Evolutionary conservation across 768 basidiomycete species (phyloP), one percentile per base, ranked within the genome.

Genomic region (Mycena metata): DNA sequence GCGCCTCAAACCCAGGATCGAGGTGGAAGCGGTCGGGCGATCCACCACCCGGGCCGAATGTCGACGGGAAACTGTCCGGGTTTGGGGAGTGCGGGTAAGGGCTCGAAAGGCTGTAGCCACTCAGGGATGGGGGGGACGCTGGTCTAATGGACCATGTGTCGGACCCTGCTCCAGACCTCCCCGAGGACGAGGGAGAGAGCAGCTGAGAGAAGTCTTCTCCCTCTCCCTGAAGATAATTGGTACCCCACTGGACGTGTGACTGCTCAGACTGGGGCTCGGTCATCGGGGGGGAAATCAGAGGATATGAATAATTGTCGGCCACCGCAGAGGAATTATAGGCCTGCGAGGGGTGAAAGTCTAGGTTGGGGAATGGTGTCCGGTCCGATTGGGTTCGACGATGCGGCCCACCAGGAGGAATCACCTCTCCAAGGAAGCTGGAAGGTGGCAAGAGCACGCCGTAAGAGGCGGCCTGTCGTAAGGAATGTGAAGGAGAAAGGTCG

Each of bases 361-460:
- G 6, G 26, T 19, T 17, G 15, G 17, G n/a, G 21, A 47, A 47
- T 54, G 30, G 5, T 9, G 55, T 12, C n/a, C 30, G 47, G 36
- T 65, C 47, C 3, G 64, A 65, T 13, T 35, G 56, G 10, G 56
- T 19, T 41, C 64, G 64, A 57, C 45, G 63, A 30, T 47, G 63
- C 8, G 3, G 35, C 39, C 19, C 54, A 50, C 36, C 35, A 19
- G 23, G 26, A 13, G 33, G 36, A 9, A 54, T 3, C 5, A 8
- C 24, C 64, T 42, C 45, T 21, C 50, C 12, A 3, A 47, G 47
- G 19, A 65, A 65, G 39, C 56, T 58, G 1, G 16, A 55, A 6
- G 56, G 26, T 13, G 55, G 55, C 16, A 26, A 2, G 17, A 33
- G n/a, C 17, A 21, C 11, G 19, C 1, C 10, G 23, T 43, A n/a